Evolutionary conservation across 2,329 filamentous ascomycete genomes (phyloP), one percentile per base, ranked within the genome.

Genomic region (Harringtonia lauricola): DNA sequence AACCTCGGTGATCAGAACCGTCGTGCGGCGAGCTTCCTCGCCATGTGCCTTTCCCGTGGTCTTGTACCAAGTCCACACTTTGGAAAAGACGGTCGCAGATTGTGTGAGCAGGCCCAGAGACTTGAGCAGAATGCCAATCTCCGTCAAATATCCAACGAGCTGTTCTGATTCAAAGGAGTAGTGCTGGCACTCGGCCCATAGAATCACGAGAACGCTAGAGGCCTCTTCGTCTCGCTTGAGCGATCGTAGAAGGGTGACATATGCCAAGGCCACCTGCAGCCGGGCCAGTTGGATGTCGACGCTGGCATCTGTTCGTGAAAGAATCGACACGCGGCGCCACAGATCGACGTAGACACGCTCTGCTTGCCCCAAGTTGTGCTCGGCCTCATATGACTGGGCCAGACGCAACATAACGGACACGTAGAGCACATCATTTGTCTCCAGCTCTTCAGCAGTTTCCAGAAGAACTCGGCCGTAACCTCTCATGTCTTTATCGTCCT

Each of bases 171-270:
- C 57, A n/a, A 58, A 59, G 2, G 41, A 46, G 41, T 58, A 49
- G 44, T 64, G 52, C 49, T 65, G 59, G 33, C 64, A 65, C 51
- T 66, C 64, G 1, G 58, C 58, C 62, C 63, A 66, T 8, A 66
- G 49, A 28, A 60, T 63, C 28, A 64, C 58, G 42, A 66, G 54
- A 10, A 66, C 63, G 38, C 58, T 65, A 30, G 52, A 55, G 3
- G 64, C 61, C 41, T 66, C 64, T 21, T 63, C 57, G 8, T 44
- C 44, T 2, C 62, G 61, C 28, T 58, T 53, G 12, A 54, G 47
- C 13, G 54, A 49, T 18, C 54, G 51, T 22, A 66, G 49, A 45
- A 63, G 65, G 36, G 52, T 51, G 40, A 58, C 50, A 41, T 66
- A 66, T 47, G 61, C 58, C 3, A 65, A 51, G 2, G 62, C 61